A percentile compares a stretch with the other conserved stretches of the same genome.
Evolutionary conservation across 805 yeast species (phyloP).

Genomic region (Teunomyces gatunensis): DNA sequence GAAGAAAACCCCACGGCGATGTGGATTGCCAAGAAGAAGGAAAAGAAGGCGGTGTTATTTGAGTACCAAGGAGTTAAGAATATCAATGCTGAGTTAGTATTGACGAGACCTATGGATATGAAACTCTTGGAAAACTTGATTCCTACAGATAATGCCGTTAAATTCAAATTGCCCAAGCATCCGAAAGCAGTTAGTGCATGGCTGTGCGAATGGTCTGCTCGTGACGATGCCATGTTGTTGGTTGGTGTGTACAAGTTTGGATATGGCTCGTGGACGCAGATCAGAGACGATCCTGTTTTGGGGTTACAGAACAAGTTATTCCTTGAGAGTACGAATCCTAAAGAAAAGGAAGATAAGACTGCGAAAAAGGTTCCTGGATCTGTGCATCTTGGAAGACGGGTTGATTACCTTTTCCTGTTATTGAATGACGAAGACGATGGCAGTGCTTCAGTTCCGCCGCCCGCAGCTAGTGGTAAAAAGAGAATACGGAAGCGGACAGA

Average conservation of each 20-base stretch:
- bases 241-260: conserved; percentile 92
- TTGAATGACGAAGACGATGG: conserved; percentile 56
- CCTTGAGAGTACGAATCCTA: conserved; percentile 40
- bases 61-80: conserved; percentile 85
- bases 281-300: conserved; percentile 91
- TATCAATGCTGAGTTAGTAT: conserved; percentile 83
- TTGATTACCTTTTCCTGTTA: conserved; percentile 77
- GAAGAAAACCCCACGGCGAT: conserved; percentile 49
- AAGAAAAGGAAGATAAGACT: conserved; percentile 24
- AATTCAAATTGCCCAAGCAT: conserved; percentile 56
- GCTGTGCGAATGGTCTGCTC: conserved; percentile 81
- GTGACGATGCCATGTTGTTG: conserved; percentile 82
- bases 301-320: conserved; percentile 83
- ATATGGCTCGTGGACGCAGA: conserved; percentile 91
- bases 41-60: conserved; percentile 85
- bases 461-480: conserved; percentile 7
- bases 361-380: conserved; percentile 82
- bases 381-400: conserved; percentile 87
- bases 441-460: neutral
- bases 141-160: conserved; percentile 54
- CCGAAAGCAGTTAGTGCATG: conserved; percentile 88
- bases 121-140: conserved; percentile 53
- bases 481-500: conserved; percentile 9
- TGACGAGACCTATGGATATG: conserved; percentile 85
- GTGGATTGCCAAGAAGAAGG: conserved; percentile 68